Conservation (phyloP, 2,329 filamentous ascomycete species). For the Aspergillus candidus region DNA sequence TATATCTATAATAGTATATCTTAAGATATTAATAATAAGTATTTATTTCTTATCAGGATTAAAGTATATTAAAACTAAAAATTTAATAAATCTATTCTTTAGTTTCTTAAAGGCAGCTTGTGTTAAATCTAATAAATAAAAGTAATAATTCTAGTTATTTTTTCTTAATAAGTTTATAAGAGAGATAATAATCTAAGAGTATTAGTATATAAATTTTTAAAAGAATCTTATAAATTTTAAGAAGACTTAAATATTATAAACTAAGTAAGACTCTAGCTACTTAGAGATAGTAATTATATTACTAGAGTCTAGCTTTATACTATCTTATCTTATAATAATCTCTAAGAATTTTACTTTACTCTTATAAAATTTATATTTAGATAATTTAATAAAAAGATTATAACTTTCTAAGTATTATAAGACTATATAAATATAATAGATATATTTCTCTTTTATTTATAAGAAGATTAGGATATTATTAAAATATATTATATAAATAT, state of each 20-base stretch:
- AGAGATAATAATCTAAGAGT: too few species aligned
- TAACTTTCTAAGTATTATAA: neutral
- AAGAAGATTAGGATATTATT: too few species aligned
- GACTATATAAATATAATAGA: neutral
- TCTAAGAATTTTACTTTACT: neutral
- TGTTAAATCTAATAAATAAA: neutral
- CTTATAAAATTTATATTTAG: neutral
- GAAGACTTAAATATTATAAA: neutral
- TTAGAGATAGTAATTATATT: neutral
- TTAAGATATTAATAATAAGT: too few species aligned
- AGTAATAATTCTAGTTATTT: neutral
- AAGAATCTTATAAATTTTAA: too few species aligned
- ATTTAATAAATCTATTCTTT: too few species aligned
- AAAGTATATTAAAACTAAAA: too few species aligned
- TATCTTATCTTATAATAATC: conserved; percentile 1
- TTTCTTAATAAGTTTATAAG: too few species aligned
- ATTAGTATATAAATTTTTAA: too few species aligned
- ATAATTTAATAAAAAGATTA: neutral
- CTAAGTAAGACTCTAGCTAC: neutral
- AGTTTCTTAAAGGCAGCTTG: too few species aligned
- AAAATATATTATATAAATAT: too few species aligned
- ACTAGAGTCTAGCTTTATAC: neutral
- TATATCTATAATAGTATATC: too few species aligned
- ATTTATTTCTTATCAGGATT: too few species aligned
- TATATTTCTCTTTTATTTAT: neutral